These are phyloP conservation scores for Calcarisporium arbuscula DNA, from an alignment of 2,329 filamentous ascomycete species.

Conservation along the genomic window DNA sequence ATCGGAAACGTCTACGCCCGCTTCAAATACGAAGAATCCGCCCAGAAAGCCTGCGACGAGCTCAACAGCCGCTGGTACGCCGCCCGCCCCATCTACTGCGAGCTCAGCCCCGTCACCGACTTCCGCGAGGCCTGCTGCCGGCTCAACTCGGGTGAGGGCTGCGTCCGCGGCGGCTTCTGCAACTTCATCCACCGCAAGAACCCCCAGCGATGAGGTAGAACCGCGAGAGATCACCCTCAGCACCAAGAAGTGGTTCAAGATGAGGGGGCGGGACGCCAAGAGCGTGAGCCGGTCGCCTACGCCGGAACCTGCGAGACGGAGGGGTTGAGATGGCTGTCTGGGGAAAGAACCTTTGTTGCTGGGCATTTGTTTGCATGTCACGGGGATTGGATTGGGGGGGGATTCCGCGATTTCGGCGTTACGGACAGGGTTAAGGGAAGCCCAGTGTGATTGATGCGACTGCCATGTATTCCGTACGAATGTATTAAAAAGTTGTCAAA, in stretches of 20 bases:
- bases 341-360: no score
- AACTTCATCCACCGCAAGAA: slow-evolving; percentile 99
- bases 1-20: slow-evolving; percentile 99
- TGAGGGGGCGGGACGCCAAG: slow-evolving; percentile 75
- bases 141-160: slow-evolving; percentile 90
- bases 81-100: slow-evolving; percentile 94
- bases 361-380: no score
- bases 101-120: slow-evolving; percentile 92
- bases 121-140: slow-evolving; percentile 97
- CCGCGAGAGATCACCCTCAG: slow-evolving; percentile 76
- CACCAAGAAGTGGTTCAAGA: slow-evolving; percentile 95
- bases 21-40: slow-evolving; percentile 98
- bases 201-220: slow-evolving; percentile 80
- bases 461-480: no score
- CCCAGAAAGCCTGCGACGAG: slow-evolving; percentile 87
- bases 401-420: no score
- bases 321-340: slow-evolving; percentile 47
- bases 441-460: no score
- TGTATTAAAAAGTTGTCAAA: no score
- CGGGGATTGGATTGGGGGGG: no score
- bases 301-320: slow-evolving; percentile 72
- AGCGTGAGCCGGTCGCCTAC: slow-evolving; percentile 78
- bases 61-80: slow-evolving; percentile 97
- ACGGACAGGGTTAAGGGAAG: no score
- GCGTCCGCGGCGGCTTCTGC: slow-evolving; percentile 93